A percentile compares a stretch with the other conserved stretches of the same genome.
Conservation (phyloP, 2,329 filamentous ascomycete genomes). For the Lecanicillium sp. region DNA sequence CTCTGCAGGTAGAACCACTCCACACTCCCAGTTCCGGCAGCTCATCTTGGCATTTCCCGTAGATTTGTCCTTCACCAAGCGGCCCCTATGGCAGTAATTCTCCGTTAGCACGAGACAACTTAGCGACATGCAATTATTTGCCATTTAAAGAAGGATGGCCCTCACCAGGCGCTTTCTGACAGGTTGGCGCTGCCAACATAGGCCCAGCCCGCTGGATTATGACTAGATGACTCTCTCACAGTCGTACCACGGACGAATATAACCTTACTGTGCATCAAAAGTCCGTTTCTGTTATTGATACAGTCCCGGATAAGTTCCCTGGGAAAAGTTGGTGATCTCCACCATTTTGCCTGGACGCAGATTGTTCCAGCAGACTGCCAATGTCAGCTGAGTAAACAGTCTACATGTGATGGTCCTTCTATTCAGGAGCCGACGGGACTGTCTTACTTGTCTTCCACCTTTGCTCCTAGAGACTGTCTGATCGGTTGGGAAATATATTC, state of each 20-base stretch:
- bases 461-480: constrained; percentile 61
- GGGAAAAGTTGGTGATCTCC: constrained; percentile 64
- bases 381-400: constrained; percentile 23
- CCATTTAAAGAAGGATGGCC: constrained; percentile 17
- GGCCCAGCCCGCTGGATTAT: constrained; percentile 53
- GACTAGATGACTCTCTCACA: background rate
- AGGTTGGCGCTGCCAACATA: constrained; percentile 91
- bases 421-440: too few relatives aligned
- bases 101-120: background rate
- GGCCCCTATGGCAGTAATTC: constrained; percentile 58
- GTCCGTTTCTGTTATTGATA: constrained; percentile 59
- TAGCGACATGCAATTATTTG: constrained; percentile 12
- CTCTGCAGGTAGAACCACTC: constrained; percentile 60
- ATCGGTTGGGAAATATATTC: constrained; percentile 75
- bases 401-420: constrained; percentile 7
- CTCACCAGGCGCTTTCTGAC: constrained; percentile 87
- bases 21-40: constrained; percentile 94
- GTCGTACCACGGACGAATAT: constrained; percentile 39
- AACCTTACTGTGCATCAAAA: constrained; percentile 87
- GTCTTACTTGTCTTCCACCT: constrained; percentile 53
- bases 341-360: constrained; percentile 70
- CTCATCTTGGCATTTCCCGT: constrained; percentile 68
- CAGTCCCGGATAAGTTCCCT: constrained; percentile 67
- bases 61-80: constrained; percentile 61
- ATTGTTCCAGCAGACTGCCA: constrained; percentile 74